Evolutionary conservation across 345 rosid genomes (phyloP), one percentile per base, ranked within the genome.

Genomic region (Moringa oleifera): DNA sequence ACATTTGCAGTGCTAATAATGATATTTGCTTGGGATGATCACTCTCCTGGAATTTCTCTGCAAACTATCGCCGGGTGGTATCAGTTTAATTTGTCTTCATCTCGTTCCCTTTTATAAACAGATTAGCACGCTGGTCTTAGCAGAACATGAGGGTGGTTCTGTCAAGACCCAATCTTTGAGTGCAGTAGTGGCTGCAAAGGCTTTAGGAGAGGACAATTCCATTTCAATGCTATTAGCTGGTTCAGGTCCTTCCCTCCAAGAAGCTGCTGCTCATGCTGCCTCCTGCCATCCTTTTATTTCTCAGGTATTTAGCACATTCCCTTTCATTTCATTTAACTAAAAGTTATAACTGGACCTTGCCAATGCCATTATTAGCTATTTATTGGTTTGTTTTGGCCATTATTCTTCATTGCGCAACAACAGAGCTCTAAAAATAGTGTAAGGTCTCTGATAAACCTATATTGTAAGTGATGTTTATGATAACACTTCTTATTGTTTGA

Each of bases 211-310:
- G 0, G 85, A 71, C 25, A 82, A 83, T 71, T 69, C 87, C 5
- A 74, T 90, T 60, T 79, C 97, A 6, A 31, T 94, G 73, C 67
- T 90, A 57, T 61, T 94, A 66, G 99, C 97, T 57, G 97, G 97
- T 50, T 88, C 90, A 23, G 97, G 99, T 19, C 66, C 87, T 60
- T 85, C 95, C 31, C 82, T 94, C 45, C 81, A 74, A 31, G 73
- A 79, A 52, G 99, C 97, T 53, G 99, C 93, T 51, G 23, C 74
- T 28, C 80, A 69, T 55, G 99, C 97, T 61, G 80, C 89, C 41
- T 75, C 95, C 9, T 83, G 82, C 67, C 95, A 94, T 66, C 88
- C 95, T 77, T 82, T 79, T 25, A 68, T 94, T 70, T 85, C 92
- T 23, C 81, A 82, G 95, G 99, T 83, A 68, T 22, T 25, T 64